Evolutionary conservation across 257 asterid genomes (phyloP).

Genomic region (Solanum boliviense): DNA sequence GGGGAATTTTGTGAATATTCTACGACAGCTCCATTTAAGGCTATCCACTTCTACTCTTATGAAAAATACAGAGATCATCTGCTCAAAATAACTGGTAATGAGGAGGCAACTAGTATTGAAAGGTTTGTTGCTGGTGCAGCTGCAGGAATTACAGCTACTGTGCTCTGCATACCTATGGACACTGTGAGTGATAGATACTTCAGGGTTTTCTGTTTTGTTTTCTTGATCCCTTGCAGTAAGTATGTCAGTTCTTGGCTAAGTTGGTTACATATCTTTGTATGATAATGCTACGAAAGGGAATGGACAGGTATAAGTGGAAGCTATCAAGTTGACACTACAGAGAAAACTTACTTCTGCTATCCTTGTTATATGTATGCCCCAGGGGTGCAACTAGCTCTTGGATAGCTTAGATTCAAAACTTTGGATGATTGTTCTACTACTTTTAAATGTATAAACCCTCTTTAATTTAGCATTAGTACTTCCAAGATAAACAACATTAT

Average conservation of each 20-base stretch:
- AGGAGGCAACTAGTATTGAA: slow-evolving; percentile 75
- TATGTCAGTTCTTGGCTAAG: not conserved
- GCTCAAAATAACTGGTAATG: slow-evolving; percentile 62
- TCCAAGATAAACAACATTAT: not conserved
- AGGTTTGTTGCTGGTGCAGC: slow-evolving; percentile 95
- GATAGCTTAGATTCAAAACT: not conserved
- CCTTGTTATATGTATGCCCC: not conserved
- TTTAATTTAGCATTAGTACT: not conserved
- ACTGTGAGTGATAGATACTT: slow-evolving; percentile 54
- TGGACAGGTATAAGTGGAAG: not conserved
- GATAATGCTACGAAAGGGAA: not conserved
- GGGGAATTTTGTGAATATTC: slow-evolving; percentile 87
- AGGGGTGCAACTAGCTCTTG: not conserved
- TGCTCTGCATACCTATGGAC: slow-evolving; percentile 96
- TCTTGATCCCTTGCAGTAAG: not conserved
- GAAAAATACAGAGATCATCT: slow-evolving; percentile 70
- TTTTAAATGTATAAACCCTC: not conserved
- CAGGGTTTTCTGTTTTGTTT: not conserved
- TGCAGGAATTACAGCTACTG: slow-evolving; percentile 93
- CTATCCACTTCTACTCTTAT: slow-evolving; percentile 86
- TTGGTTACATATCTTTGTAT: not conserved
- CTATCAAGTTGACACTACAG: not conserved
- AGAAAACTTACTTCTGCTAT: not conserved
- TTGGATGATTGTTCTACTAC: not conserved
- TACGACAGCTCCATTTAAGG: slow-evolving; percentile 98